Conservation (phyloP, 306 rosid genomes). For the Rosa lucieae region DNA sequence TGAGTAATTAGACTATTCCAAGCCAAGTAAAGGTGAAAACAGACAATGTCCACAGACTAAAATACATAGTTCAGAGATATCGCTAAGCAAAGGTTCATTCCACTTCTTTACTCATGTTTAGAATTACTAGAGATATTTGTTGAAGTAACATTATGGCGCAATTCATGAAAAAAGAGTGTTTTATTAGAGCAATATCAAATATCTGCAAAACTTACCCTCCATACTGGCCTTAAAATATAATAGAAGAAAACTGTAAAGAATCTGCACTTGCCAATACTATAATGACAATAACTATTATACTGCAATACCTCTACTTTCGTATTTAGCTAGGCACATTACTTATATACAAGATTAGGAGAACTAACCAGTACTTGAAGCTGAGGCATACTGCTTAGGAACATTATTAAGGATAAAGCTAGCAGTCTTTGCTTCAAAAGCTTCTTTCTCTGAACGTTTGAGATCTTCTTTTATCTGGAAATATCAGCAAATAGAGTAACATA, state of each 20-base stretch:
- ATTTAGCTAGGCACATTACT: constrained; percentile 23
- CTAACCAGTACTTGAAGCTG: constrained; percentile 57
- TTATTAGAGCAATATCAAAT: not conserved
- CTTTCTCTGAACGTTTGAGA: constrained; percentile 35
- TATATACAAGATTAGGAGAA: constrained; percentile 18
- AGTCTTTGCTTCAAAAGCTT: constrained; percentile 32
- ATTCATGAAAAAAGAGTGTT: not conserved
- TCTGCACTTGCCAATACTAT: not conserved
- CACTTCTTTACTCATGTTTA: not conserved
- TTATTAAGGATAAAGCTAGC: constrained; percentile 19
- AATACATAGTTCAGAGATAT: not conserved
- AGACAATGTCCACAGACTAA: not conserved
- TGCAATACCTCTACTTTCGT: not conserved
- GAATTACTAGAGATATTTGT: not conserved
- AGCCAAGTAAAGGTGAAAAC: constrained; percentile 1
- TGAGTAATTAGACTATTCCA: not conserved
- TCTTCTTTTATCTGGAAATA: constrained; percentile 46
- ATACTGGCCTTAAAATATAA: no score
- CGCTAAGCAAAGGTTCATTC: not conserved
- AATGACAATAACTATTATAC: not conserved
- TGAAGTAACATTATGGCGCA: not conserved
- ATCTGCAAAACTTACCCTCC: not conserved
- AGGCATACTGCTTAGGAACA: constrained; percentile 35
- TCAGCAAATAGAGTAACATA: not conserved
- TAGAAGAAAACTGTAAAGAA: no score